Evolutionary conservation across 2,329 filamentous ascomycete species (phyloP).

Genomic region (Sporothrix curviconia): DNA sequence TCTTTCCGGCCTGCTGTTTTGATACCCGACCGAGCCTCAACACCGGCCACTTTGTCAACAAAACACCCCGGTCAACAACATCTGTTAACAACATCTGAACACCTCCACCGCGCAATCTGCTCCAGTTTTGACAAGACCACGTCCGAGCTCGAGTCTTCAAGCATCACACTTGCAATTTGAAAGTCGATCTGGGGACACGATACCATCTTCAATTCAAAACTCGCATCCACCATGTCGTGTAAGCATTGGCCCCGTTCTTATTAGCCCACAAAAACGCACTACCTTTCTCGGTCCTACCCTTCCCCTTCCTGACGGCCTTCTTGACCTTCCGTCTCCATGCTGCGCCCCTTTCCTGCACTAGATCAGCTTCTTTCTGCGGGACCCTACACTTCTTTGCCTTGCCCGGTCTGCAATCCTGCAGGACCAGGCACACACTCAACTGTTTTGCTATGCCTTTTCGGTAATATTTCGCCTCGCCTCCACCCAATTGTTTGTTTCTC

Average conservation of each 20-base stretch:
- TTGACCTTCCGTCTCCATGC: conserved; percentile 4
- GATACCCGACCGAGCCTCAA: too few species aligned
- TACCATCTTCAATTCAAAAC: background rate
- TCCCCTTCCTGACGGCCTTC: background rate
- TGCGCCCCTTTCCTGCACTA: conserved; percentile 12
- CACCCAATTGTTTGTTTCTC: background rate
- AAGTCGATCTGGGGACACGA: background rate
- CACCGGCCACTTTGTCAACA: too few species aligned
- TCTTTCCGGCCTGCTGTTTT: background rate
- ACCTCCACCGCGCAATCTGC: too few species aligned
- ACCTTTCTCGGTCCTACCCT: background rate
- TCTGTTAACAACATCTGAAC: too few species aligned
- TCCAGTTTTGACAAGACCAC: too few species aligned
- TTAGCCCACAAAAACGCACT: conserved; percentile 3
- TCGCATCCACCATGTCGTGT: conserved; percentile 7
- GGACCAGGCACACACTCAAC: background rate
- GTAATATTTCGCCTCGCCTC: background rate
- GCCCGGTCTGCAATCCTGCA: background rate
- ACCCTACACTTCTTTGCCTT: background rate
- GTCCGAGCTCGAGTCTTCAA: too few species aligned
- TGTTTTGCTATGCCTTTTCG: background rate
- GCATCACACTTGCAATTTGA: too few species aligned
- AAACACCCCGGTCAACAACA: too few species aligned
- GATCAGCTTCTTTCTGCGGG: background rate
- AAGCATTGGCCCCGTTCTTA: conserved; percentile 1